Percentiles rank a stretch among this genome's conserved stretches.
Conservation (phyloP, 345 rosid species). For the Syzygium aqueum region DNA sequence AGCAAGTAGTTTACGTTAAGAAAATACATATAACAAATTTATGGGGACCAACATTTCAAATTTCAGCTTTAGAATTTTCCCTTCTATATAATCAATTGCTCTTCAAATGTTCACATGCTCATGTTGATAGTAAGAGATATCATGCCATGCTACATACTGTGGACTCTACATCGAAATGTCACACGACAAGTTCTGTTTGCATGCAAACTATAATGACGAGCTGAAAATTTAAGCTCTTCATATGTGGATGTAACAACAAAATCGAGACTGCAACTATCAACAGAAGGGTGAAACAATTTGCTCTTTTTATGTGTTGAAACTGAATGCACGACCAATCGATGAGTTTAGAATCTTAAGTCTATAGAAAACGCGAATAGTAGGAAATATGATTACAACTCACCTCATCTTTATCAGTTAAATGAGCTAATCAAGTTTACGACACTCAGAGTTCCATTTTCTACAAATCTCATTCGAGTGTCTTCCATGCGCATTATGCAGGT, state of each 20-base stretch:
- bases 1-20: background rate
- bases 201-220: background rate
- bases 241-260: background rate
- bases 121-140: background rate
- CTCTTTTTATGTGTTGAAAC: background rate
- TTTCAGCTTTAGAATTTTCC: background rate
- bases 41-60: background rate
- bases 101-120: background rate
- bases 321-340: background rate
- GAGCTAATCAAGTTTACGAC: accelerated
- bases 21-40: background rate
- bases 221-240: background rate
- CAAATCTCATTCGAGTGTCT: background rate
- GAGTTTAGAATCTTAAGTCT: background rate
- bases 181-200: background rate
- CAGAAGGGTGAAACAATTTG: background rate
- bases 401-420: background rate
- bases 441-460: background rate
- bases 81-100: background rate
- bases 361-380: accelerated
- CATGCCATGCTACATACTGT: background rate
- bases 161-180: background rate
- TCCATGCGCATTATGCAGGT: conserved; percentile 27
- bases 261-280: background rate
- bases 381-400: accelerated